Evolutionary conservation across 192 early-diverging fungal species (phyloP), one percentile per base, ranked within the genome.

Genomic region (Linnemannia schmuckeri): DNA sequence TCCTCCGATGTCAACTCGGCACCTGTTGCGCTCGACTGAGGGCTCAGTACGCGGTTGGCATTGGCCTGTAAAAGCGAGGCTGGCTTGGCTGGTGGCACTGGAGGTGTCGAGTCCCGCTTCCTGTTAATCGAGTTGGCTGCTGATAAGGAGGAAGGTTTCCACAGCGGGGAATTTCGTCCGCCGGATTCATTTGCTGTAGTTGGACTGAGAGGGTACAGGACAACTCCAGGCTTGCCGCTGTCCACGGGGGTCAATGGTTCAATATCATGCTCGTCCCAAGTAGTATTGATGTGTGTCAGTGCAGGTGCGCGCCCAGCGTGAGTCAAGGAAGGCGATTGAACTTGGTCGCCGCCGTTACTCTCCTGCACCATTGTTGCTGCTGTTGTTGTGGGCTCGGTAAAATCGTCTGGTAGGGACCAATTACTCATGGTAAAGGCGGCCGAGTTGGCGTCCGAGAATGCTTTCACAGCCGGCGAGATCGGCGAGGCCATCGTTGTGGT

Each of bases 341-440:
- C 27, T 2, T n/a, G 47, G 38, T 71, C 33, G 3, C 8, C 70
- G 35, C 7, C 40, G 38, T 66, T 20, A 40, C 35, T 40, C 2
- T 57, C 41, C 2, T 61, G 33, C 35, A 12, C 37, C 54, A 35
- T 40, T 37, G 46, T 40, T 37, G 27, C 70, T 57, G 61, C 33
- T 22, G 30, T n/a, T 5, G 37, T 57, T 1, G 63, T 22, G 12
- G 71, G 38, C 22, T 61, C 57, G 1, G 74, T 52, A 66, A 87
- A 87, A 3, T 87, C 79, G 9, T 79, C 52, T 15, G 85, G 85
- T 73, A 87, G 61, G 0, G 76, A 81, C 85, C 85, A 87, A 24
- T 81, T 87, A 66, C 85, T 87, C 85, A 87, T 87, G 8, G 85
- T 78, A 68, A 87, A 87, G 8, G 76, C 63, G 13, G 71, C 37